Percentiles rank a stretch among this genome's conserved stretches.
phyloP scores from a whole-genome alignment of 179 eudicot species.

The Carnegiea gigantea region DNA sequence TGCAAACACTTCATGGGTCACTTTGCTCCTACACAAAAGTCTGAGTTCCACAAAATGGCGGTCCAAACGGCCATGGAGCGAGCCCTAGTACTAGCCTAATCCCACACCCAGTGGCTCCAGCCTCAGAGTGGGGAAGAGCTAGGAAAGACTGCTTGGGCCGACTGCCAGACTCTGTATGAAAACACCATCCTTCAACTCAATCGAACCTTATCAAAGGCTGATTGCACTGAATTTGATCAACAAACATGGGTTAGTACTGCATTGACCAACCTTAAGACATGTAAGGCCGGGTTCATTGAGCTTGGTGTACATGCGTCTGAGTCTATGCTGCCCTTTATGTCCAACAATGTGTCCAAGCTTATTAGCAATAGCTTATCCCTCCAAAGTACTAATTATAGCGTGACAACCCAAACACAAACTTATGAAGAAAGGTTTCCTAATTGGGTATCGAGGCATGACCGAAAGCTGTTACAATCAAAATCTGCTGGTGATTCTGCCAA shows the following conservation, averaged over 20 bases:
- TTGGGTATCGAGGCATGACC: constrained; percentile 13
- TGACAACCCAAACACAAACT: constrained; percentile 6
- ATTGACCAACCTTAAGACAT: constrained; percentile 57
- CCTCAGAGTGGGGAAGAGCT: constrained; percentile 27
- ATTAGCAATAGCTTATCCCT: constrained; percentile 65
- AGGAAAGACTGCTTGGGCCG: constrained; percentile 37
- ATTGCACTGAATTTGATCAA: constrained; percentile 37
- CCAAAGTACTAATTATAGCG: constrained; percentile 21
- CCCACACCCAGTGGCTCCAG: constrained; percentile 18
- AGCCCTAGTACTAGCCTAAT: constrained; percentile 25
- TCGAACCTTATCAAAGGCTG: constrained; percentile 33
- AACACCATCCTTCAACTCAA: constrained; percentile 53
- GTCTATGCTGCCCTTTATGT: constrained; percentile 34
- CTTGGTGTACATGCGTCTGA: constrained; percentile 43
- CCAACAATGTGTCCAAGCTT: constrained; percentile 53
- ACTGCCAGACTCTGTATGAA: constrained; percentile 45
- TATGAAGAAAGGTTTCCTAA: neutral
- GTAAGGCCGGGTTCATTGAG: constrained; percentile 38
- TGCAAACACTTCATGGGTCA: constrained; percentile 40
- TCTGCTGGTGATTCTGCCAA: constrained; percentile 2
- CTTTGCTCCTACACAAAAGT: constrained; percentile 19
- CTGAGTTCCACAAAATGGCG: constrained; percentile 43
- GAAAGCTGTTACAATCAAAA: neutral
- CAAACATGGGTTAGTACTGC: constrained; percentile 82
- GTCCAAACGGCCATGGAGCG: constrained; percentile 46